A percentile compares a stretch with the other conserved stretches of the same genome.
Evolutionary conservation across 371 early-diverging fungal species (phyloP).

Genomic region (Mucor plumbeus): DNA sequence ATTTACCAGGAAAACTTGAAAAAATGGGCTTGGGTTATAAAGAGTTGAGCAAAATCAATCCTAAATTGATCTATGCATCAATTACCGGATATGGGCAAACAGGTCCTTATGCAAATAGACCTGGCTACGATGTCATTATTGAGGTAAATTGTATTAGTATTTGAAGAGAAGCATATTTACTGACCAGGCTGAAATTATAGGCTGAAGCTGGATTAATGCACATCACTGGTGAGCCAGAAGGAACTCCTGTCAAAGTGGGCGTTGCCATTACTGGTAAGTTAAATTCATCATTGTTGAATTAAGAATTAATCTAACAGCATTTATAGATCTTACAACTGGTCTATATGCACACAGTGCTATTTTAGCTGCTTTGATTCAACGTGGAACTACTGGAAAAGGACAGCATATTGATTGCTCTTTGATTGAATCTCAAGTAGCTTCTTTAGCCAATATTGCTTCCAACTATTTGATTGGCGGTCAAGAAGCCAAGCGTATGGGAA

Average conservation of each 20-base stretch:
- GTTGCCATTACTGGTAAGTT: conserved; percentile 88
- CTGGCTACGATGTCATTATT: conserved; percentile 95
- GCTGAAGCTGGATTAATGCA: conserved; percentile 95
- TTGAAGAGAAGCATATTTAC: neutral
- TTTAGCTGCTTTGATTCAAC: conserved; percentile 82
- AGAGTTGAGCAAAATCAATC: conserved; percentile 70
- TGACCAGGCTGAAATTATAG: neutral
- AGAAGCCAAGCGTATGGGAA: conserved; percentile 87
- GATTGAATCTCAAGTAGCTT: conserved; percentile 85
- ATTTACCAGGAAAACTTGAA: conserved; percentile 85
- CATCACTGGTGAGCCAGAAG: conserved; percentile 88
- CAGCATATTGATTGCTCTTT: conserved; percentile 89
- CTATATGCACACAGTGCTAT: conserved; percentile 90
- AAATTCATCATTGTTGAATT: neutral
- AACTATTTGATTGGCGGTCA: conserved; percentile 82
- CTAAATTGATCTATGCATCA: conserved; percentile 86
- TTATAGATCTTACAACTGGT: conserved; percentile 76
- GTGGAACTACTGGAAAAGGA: conserved; percentile 70
- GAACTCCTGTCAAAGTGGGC: conserved; percentile 92
- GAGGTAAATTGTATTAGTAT: conserved; percentile 47
- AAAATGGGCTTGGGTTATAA: conserved; percentile 81
- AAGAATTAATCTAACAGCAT: no score
- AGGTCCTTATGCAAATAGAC: conserved; percentile 79
- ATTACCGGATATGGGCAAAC: conserved; percentile 89
- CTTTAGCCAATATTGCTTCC: conserved; percentile 88